phyloP scores from a whole-genome alignment of 257 asterid genomes.

The Coffea canephora region DNA sequence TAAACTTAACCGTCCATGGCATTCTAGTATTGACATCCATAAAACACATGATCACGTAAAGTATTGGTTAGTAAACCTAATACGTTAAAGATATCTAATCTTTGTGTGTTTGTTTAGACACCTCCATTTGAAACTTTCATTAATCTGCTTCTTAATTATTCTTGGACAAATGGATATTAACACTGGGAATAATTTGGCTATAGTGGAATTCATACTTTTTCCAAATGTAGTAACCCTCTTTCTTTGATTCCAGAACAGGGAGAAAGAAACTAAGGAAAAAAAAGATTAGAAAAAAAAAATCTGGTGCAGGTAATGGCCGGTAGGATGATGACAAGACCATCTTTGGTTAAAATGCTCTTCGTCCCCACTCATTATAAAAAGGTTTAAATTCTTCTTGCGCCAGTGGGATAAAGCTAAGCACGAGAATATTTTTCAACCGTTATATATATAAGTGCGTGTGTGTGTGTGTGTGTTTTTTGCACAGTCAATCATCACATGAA shows the following conservation, averaged over 20 bases:
- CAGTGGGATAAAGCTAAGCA: not conserved
- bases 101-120: too few species aligned
- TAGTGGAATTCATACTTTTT: too few species aligned
- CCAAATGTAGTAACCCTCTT: too few species aligned
- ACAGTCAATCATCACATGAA: not conserved
- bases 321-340: not conserved
- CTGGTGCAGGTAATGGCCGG: not conserved
- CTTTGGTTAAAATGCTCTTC: not conserved
- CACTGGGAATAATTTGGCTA: too few species aligned
- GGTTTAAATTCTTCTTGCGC: not conserved
- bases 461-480: not conserved
- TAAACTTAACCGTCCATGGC: not conserved
- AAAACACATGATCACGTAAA: not conserved
- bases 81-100: not conserved
- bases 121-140: too few species aligned
- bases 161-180: too few species aligned
- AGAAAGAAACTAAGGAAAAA: not conserved
- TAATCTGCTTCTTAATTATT: too few species aligned
- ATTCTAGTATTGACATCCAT: not conserved
- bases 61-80: not conserved
- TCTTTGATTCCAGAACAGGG: not conserved
- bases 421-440: too few species aligned
- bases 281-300: not conserved
- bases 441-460: not conserved
- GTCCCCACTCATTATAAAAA: not conserved